phyloP scores from a whole-genome alignment of 306 rosid genomes.

The Sindora glabra region DNA sequence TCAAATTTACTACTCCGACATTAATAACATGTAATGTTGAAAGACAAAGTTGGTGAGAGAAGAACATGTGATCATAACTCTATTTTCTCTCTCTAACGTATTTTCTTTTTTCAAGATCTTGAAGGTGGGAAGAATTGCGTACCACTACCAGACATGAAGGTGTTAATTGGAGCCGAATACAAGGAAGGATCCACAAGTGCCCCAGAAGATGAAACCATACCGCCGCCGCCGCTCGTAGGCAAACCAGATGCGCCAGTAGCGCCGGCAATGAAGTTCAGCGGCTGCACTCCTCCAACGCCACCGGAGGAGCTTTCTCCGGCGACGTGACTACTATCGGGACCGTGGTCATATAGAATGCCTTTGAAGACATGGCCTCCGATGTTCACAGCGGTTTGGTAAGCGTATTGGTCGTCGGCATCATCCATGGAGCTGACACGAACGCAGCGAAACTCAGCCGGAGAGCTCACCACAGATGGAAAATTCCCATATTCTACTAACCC shows the following conservation, averaged over 20 bases:
- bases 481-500: constrained; percentile 61
- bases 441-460: constrained; percentile 68
- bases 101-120: constrained; percentile 60
- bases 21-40: constrained; percentile 17
- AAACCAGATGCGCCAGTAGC: constrained; percentile 17
- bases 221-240: constrained; percentile 8
- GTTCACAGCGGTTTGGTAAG: constrained; percentile 85
- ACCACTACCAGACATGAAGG: constrained; percentile 86
- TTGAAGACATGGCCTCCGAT: constrained; percentile 87
- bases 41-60: constrained; percentile 12
- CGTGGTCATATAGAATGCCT: constrained; percentile 81
- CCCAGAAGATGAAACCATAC: constrained; percentile 22
- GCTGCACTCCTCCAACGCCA: constrained; percentile 37
- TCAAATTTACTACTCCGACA: constrained; percentile 21
- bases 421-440: constrained; percentile 70
- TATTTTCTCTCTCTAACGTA: background rate
- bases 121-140: constrained; percentile 99
- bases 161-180: constrained; percentile 58
- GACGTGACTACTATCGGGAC: constrained; percentile 43
- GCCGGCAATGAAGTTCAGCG: constrained; percentile 42
- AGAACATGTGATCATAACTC: background rate
- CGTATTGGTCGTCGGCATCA: constrained; percentile 67
- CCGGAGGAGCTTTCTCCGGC: constrained; percentile 45
- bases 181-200: constrained; percentile 48
- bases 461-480: constrained; percentile 63